Evolutionary conservation across 805 yeast species (phyloP), one percentile per base, ranked within the genome.

Genomic region (Starmerella vitae): DNA sequence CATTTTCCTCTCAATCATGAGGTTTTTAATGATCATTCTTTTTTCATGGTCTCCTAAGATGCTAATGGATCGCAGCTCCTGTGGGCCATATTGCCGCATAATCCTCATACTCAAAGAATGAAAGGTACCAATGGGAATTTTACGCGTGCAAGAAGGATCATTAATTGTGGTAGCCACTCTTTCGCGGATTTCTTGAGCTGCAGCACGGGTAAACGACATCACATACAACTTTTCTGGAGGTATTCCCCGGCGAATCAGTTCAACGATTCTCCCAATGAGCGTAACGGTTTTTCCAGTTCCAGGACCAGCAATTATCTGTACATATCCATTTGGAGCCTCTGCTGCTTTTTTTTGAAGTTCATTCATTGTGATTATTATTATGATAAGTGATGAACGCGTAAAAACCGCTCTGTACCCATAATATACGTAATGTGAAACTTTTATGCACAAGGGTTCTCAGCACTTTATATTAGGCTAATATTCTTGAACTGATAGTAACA

Each of bases 191-290:
- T 88, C 97, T 37, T 66, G 70, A 1, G 96, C 93, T 0, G 98
- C 97, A 51, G 80, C 82, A 50, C 82, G 81, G 10, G 97, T 88
- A 62, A 88, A 88, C 0, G 97, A 86, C 5, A 95, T 83, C 17
- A 86, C 91, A 1, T 88, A 70, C 15, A 91, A 68, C 34, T 69
- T 61, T 25, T 66, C 63, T 0, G 96, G 86, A 1, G 65, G 62
- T 0, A 81, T 57, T 1, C 66, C 58, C 26, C 67, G 56, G 3
- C 71, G 43, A 6, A 86, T 48, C 21, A 86, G 61, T 50, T 75
- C 71, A 0, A 86, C 86, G 8, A 86, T 91, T 33, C 95, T 64
- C 1, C 84, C 68, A 0, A 83, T 76, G 21, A 88, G 58, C 1
- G 91, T 88, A 54, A 75, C 76, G 2, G 98, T 88, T 57, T 88